phyloP scores from a whole-genome alignment of 495 filamentous ascomycete species.

The Trichoderma erinaceum region DNA sequence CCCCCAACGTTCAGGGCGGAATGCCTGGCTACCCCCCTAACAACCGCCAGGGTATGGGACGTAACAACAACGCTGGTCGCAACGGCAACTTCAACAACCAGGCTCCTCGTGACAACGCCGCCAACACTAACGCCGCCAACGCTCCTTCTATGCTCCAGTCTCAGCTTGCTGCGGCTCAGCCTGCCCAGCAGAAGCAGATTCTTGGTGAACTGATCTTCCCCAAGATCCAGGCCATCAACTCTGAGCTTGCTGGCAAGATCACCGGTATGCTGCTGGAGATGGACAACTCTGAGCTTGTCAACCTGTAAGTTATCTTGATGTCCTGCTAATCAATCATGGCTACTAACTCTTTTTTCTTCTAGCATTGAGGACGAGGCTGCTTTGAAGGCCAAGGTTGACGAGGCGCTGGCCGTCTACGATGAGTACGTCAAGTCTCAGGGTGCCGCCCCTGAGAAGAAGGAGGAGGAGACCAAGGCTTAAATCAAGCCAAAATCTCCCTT shows the following conservation, averaged over 20 bases:
- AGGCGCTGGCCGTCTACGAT: slow-evolving; percentile 94
- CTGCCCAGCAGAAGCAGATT: slow-evolving; percentile 89
- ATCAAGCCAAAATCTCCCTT: slow-evolving; percentile 25
- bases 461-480: slow-evolving; percentile 54
- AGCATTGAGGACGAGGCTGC: slow-evolving; percentile 87
- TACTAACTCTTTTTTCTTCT: slow-evolving; percentile 23
- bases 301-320: slow-evolving; percentile 68
- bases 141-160: slow-evolving; percentile 37
- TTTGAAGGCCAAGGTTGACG: slow-evolving; percentile 89
- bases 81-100: slow-evolving; percentile 36
- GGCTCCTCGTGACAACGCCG: slow-evolving; percentile 35
- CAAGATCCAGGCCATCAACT: slow-evolving; percentile 90
- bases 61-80: slow-evolving; percentile 32
- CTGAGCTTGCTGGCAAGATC: slow-evolving; percentile 95
- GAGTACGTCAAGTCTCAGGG: slow-evolving; percentile 90
- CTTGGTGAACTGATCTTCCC: slow-evolving; percentile 96
- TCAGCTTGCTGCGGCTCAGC: slow-evolving; percentile 49
- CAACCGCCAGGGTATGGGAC: slow-evolving; percentile 28
- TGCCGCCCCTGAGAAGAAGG: slow-evolving; percentile 41
- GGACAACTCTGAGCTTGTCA: slow-evolving; percentile 89
- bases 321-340: background rate
- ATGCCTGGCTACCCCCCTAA: slow-evolving; percentile 61
- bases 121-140: slow-evolving; percentile 28
- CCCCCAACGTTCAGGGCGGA: slow-evolving; percentile 36
- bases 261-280: slow-evolving; percentile 99